Conservation (phyloP, 106 monocot genomes). For the Acorus calamus region DNA sequence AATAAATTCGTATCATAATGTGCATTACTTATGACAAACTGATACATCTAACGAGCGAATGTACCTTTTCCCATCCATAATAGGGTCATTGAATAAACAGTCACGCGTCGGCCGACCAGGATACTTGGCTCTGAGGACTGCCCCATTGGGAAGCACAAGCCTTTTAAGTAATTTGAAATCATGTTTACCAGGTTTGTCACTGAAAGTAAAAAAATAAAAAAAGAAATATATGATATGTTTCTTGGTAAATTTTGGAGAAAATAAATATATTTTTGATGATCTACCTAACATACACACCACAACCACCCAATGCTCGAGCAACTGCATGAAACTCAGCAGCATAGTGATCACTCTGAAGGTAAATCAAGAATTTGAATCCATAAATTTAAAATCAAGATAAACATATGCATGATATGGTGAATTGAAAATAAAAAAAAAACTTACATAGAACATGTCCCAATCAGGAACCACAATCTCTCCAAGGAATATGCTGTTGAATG, state of each 20-base stretch:
- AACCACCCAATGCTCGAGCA: slow-evolving; percentile 41
- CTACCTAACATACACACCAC: slow-evolving; percentile 43
- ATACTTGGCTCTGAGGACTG: slow-evolving; percentile 36
- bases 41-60: not conserved
- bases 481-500: slow-evolving; percentile 38
- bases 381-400: not conserved
- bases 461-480: slow-evolving; percentile 41
- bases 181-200: slow-evolving; percentile 38
- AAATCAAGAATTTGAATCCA: not conserved
- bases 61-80: slow-evolving; percentile 38
- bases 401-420: not conserved
- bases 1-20: not conserved
- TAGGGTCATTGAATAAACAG: slow-evolving; percentile 36
- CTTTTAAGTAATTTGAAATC: slow-evolving; percentile 35
- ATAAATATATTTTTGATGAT: not conserved
- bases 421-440: not conserved
- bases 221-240: not conserved
- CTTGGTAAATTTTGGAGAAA: not conserved
- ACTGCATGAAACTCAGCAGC: slow-evolving; percentile 46
- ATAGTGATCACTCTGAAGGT: slow-evolving; percentile 30
- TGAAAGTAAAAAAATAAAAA: slow-evolving; percentile 7
- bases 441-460: slow-evolving; percentile 63
- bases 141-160: slow-evolving; percentile 38
- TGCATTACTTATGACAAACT: not conserved
- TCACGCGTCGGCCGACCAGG: slow-evolving; percentile 43